These are phyloP conservation scores for Dryas alaskensis DNA, from an alignment of 306 rosid genomes.

Conservation along the genomic window DNA sequence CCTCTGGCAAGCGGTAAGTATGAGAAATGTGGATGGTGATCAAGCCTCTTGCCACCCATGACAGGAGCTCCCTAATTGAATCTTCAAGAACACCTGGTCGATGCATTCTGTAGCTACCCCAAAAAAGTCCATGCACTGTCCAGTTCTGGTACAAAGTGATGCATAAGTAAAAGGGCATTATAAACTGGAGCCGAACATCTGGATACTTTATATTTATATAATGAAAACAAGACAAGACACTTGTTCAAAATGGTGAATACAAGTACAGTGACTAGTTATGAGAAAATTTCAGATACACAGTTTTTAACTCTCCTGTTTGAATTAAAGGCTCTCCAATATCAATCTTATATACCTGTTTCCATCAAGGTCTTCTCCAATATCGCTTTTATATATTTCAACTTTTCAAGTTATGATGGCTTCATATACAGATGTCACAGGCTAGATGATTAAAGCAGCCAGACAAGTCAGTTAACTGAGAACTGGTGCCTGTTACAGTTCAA, in stretches of 20 bases:
- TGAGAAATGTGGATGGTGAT: conserved; percentile 79
- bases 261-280: not conserved
- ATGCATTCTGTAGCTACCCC: conserved; percentile 89
- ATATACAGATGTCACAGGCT: not conserved
- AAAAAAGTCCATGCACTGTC: conserved; percentile 96
- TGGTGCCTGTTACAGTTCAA: not conserved
- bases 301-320: not conserved
- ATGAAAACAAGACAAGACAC: not conserved
- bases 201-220: not conserved
- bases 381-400: not conserved
- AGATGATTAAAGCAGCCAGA: not conserved
- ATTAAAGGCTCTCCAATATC: no score
- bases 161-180: conserved; percentile 16
- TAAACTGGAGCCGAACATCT: not conserved
- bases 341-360: not conserved
- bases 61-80: conserved; percentile 68
- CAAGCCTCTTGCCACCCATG: conserved; percentile 75
- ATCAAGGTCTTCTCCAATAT: not conserved
- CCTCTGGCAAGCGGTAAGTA: conserved; percentile 67
- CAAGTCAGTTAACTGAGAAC: not conserved
- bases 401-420: not conserved
- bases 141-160: conserved; percentile 66
- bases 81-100: conserved; percentile 74
- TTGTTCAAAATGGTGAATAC: not conserved
- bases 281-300: not conserved